A percentile compares a stretch with the other conserved stretches of the same genome.
phyloP scores from a whole-genome alignment of 2,329 filamentous ascomycete genomes.

The Pseudogymnoascus sp. region DNA sequence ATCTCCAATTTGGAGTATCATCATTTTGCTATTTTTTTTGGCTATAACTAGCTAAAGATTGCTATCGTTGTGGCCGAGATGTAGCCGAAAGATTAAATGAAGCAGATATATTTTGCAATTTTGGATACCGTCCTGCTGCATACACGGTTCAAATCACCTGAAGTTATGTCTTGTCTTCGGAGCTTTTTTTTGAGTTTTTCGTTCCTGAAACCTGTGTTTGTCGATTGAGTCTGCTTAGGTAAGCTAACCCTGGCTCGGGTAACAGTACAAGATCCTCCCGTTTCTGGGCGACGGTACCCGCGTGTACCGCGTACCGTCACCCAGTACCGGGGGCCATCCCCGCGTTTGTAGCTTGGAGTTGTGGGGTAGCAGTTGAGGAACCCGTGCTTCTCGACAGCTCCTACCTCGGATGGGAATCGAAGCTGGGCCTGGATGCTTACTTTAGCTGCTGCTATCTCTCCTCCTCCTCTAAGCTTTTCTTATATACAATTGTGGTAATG shows the following conservation, averaged over 20 bases:
- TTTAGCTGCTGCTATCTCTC: neutral
- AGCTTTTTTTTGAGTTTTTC: neutral
- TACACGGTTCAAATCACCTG: neutral
- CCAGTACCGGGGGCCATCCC: neutral
- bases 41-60: neutral
- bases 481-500: neutral
- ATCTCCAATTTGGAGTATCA: neutral
- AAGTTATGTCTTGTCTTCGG: neutral
- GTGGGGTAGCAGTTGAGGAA: neutral
- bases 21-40: neutral
- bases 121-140: neutral
- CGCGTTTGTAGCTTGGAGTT: neutral
- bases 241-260: neutral
- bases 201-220: neutral
- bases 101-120: neutral
- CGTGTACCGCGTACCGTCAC: neutral
- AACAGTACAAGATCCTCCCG: neutral
- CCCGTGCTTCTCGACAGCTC: neutral
- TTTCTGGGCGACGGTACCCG: neutral
- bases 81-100: neutral
- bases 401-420: constrained; percentile 1
- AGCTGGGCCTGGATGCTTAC: constrained; percentile 1
- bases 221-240: neutral
- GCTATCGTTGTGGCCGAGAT: neutral
- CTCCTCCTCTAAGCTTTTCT: neutral